These are phyloP conservation scores for Boeremia exigua DNA, from an alignment of 2,329 filamentous ascomycete species.

Conservation along the genomic window DNA sequence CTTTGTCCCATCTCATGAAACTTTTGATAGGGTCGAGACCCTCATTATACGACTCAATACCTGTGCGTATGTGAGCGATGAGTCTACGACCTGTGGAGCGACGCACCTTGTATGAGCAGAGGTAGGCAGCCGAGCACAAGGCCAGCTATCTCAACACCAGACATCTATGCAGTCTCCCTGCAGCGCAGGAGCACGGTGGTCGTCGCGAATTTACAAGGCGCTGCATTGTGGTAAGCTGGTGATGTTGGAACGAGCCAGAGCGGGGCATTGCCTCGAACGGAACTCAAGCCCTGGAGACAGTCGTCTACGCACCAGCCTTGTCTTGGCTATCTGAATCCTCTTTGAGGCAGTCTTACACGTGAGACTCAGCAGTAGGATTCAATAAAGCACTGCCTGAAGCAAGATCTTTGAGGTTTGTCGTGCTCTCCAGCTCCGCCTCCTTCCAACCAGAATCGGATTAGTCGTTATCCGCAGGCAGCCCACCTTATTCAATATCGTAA, in stretches of 20 bases:
- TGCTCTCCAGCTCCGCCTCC: slow-evolving; percentile 13
- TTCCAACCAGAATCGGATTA: slow-evolving; percentile 11
- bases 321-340: not conserved
- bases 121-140: slow-evolving; percentile 48
- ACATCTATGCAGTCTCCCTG: slow-evolving; percentile 26
- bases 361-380: not conserved
- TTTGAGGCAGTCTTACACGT: not conserved
- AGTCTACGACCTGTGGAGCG: not conserved
- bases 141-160: slow-evolving; percentile 41
- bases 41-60: slow-evolving; percentile 48
- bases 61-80: slow-evolving; percentile 11
- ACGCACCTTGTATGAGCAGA: slow-evolving; percentile 43
- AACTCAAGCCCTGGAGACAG: slow-evolving; percentile 1
- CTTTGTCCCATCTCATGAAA: slow-evolving; percentile 45
- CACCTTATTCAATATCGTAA: not conserved
- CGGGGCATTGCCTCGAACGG: slow-evolving; percentile 16
- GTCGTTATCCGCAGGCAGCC: slow-evolving; percentile 1
- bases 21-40: slow-evolving; percentile 49
- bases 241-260: slow-evolving; percentile 4
- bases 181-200: not conserved
- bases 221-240: slow-evolving; percentile 21
- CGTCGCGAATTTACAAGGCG: not conserved
- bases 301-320: slow-evolving; percentile 8
- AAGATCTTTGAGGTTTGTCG: not conserved
- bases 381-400: not conserved